Base-by-base conservation (phyloP, 2,329 filamentous ascomycete genomes). In the Penicillium sp. region DNA sequence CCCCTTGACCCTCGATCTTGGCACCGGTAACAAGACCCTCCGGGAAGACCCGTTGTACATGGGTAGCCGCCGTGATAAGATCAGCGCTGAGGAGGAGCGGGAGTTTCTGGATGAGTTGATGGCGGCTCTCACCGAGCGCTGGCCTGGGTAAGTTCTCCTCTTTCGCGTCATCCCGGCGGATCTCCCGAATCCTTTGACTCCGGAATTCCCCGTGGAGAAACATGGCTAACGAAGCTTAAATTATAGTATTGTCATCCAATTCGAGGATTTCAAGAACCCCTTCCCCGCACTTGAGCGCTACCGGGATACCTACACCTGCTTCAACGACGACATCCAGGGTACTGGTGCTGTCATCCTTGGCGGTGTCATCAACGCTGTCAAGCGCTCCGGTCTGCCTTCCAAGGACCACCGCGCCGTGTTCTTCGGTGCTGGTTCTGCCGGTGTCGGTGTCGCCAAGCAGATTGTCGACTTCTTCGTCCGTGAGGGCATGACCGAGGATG, bases 291-390 rank as follows among this genome's bases (percentile, higher is more conserved):
- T 97, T 40, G 89, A 94, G 72, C 86, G 91, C 57, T 97, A 97
- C 79, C 89, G 90, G 66, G 82, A 92, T 72, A 84, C 82, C 62
- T 93, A 96, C 81, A 92, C 90, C 75, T 95, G 90, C 82, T 99
- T 99, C 85, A 97, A 97, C 75, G 94, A 97, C 71, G 93, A 99
- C 72, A 94, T 99, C 71, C 93, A 97, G 80, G 93, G 93, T 63
- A 97, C 94, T 66, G 94, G 94, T 66, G 92, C 93, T 60, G 94
- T 99, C 69, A 92, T 97, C 59, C 84, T 97, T 53, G 93, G 85
- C 61, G 93, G 93, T 66, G 82, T 89, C 73, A 85, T 89, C 76
- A 85, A 82, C 62, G 82, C 82, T 26, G 91, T 96, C 57, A 93
- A 93, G 77, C 85, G 90, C 58, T 95, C 92, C 14, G 89, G 88